Percentiles rank a stretch among this genome's conserved stretches.
Conservation (phyloP, 106 monocot species). For the Dendrobium chrysotoxum region DNA sequence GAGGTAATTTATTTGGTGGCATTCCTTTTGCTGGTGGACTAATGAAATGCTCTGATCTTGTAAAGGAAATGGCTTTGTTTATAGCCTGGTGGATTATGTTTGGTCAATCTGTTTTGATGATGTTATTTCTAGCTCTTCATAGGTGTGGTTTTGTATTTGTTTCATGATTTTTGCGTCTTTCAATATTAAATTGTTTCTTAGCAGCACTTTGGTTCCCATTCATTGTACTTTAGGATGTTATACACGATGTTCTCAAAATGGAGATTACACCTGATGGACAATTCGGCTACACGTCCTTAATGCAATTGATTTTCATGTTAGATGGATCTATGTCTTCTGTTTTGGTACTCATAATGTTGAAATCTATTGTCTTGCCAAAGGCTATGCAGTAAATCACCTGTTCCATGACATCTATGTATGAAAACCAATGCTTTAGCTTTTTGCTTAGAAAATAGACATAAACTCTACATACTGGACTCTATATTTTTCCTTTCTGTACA, state of each 20-base stretch:
- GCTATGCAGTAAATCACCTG: neutral
- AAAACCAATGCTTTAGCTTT: neutral
- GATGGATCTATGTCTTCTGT: neutral
- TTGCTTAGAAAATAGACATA: neutral
- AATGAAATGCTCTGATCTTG: conserved; percentile 29
- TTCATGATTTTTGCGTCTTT: conserved; percentile 28
- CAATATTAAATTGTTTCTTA: neutral
- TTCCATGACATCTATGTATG: neutral
- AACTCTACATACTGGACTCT: neutral
- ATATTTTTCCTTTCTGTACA: neutral
- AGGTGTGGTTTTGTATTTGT: conserved; percentile 55
- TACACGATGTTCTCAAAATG: neutral
- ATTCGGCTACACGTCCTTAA: neutral
- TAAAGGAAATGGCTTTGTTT: conserved; percentile 75
- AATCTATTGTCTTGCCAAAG: neutral
- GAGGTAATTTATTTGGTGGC: conserved; percentile 47
- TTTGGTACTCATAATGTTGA: neutral
- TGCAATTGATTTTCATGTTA: neutral
- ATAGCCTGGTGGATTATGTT: conserved; percentile 78
- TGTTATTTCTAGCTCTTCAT: conserved; percentile 39
- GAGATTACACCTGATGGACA: neutral
- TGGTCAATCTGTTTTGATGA: conserved; percentile 43
- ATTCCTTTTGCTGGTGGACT: conserved; percentile 6
- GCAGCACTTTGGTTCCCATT: neutral
- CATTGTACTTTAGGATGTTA: conserved; percentile 3